A percentile compares a stretch with the other conserved stretches of the same genome.
These are phyloP conservation scores for Macadamia integrifolia DNA, from an alignment of 164 flowering plant genomes.

Conservation along the genomic window DNA sequence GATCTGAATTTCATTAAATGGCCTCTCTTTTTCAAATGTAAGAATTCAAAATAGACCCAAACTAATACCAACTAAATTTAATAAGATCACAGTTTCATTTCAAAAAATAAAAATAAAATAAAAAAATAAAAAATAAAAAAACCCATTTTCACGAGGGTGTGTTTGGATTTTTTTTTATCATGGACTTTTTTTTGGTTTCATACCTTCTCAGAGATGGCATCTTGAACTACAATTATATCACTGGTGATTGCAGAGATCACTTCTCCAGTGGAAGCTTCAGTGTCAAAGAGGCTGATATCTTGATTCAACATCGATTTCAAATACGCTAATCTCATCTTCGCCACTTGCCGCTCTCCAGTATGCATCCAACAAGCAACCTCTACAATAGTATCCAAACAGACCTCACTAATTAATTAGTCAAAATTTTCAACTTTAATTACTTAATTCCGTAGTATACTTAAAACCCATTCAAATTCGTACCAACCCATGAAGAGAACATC, in stretches of 20 bases:
- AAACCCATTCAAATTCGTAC: constrained; percentile 27
- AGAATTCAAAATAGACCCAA: no score
- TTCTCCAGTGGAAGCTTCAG: constrained; percentile 88
- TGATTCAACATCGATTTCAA: constrained; percentile 78
- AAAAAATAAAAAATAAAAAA: no score
- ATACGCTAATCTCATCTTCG: constrained; percentile 95
- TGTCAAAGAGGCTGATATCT: constrained; percentile 89
- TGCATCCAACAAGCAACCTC: constrained; percentile 99
- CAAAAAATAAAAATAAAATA: no score
- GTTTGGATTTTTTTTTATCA: no score
- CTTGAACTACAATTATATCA: constrained; percentile 90
- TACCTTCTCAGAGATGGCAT: constrained; percentile 98
- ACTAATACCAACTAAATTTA: neutral
- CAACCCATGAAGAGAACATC: constrained; percentile 87
- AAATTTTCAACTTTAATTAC: neutral
- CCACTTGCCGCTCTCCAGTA: constrained; percentile 92
- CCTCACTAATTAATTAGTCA: neutral
- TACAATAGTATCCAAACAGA: constrained; percentile 11
- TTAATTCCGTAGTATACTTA: neutral
- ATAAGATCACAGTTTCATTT: neutral
- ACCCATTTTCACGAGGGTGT: no score
- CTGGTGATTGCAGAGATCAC: constrained; percentile 86
- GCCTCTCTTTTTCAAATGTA: no score
- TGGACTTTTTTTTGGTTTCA: no score
- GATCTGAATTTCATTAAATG: no score